Evolutionary conservation across 148 eudicot species (phyloP).

Genomic region (Rhododendron williamsianum): DNA sequence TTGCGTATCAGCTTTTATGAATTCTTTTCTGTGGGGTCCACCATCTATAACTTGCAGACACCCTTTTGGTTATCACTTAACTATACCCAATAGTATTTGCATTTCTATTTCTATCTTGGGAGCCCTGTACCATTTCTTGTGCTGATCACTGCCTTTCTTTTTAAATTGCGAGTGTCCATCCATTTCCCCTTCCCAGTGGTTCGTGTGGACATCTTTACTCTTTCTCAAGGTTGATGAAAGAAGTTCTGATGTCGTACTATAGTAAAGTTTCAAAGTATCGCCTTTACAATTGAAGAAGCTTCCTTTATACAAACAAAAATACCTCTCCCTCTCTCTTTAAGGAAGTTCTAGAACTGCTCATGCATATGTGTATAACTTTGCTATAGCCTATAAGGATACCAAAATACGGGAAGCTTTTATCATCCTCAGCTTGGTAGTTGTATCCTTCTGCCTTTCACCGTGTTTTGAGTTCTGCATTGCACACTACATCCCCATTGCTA

Average conservation of each 20-base stretch:
- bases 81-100: neutral
- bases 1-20: neutral
- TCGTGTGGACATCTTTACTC: neutral
- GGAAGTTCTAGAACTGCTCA: neutral
- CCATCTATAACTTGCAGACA: neutral
- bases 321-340: neutral
- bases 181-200: neutral
- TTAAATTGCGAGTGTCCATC: neutral
- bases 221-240: neutral
- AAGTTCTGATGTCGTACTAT: neutral
- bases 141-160: neutral
- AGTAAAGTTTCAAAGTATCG: neutral
- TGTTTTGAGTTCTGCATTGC: neutral
- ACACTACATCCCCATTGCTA: neutral
- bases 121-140: neutral
- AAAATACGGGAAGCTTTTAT: neutral
- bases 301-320: neutral
- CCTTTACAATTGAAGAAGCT: neutral
- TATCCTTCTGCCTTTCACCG: neutral
- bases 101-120: neutral
- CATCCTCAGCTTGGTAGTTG: neutral
- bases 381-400: neutral
- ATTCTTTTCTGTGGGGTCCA: neutral
- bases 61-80: neutral
- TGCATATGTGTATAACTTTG: neutral